Percentiles rank a stretch among this genome's conserved stretches.
Evolutionary conservation across 306 rosid species (phyloP).

Genomic region (Amphicarpaea edgeworthii): DNA sequence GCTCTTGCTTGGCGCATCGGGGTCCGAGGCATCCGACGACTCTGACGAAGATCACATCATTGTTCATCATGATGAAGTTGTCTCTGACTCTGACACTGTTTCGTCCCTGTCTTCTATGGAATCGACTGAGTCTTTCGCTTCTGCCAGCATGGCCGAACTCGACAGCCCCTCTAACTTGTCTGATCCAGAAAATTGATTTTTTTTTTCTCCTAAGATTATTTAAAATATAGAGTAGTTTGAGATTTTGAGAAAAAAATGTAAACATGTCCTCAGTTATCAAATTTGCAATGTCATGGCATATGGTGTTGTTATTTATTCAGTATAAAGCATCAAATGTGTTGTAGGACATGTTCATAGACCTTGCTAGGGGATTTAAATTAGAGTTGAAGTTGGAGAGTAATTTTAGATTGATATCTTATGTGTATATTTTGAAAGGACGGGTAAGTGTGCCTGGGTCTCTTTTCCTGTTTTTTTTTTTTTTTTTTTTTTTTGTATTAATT

Average conservation of each 20-base stretch:
- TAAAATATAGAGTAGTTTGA: conserved; percentile 39
- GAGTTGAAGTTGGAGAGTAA: conserved; percentile 5
- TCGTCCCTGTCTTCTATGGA: conserved; percentile 79
- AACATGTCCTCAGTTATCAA: conserved; percentile 4
- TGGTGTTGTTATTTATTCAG: not conserved
- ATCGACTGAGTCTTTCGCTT: conserved; percentile 86
- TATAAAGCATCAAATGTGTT: conserved; percentile 33
- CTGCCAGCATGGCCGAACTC: conserved; percentile 95
- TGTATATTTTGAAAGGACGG: conserved; percentile 18
- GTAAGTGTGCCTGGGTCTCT: not conserved
- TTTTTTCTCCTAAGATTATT: conserved; percentile 12
- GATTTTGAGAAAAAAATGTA: conserved; percentile 22
- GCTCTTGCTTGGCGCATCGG: conserved; percentile 76
- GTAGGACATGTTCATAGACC: conserved; percentile 26
- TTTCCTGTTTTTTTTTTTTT: no score
- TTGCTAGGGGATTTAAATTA: conserved; percentile 31
- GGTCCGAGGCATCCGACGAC: conserved; percentile 80
- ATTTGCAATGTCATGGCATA: conserved; percentile 23
- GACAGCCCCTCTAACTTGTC: conserved; percentile 81
- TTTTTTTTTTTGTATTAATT: no score
- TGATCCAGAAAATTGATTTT: conserved; percentile 59
- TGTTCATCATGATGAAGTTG: conserved; percentile 56
- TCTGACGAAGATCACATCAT: conserved; percentile 78
- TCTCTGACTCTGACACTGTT: conserved; percentile 74
- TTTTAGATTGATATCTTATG: conserved; percentile 18